Evolutionary conservation across 2,329 filamentous ascomycete species (phyloP).

Genomic region (Claviceps lovelessii): DNA sequence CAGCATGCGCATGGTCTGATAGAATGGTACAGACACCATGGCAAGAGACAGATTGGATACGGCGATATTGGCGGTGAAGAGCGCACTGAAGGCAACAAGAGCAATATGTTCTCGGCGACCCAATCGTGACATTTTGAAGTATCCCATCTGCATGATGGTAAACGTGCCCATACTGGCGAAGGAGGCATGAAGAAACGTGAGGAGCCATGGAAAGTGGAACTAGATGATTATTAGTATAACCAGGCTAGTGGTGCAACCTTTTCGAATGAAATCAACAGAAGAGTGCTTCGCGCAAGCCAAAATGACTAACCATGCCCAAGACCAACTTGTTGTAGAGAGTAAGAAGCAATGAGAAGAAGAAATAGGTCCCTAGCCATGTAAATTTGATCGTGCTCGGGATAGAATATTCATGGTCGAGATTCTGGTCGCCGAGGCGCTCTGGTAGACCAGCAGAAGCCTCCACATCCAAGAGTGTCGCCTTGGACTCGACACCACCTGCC

Average conservation of each 20-base stretch:
- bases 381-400: slow-evolving; percentile 32
- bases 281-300: not conserved
- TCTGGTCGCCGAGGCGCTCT: slow-evolving; percentile 18
- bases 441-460: slow-evolving; percentile 17
- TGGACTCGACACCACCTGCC: slow-evolving; percentile 18
- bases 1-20: slow-evolving; percentile 49
- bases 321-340: slow-evolving; percentile 48
- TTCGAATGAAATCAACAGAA: not conserved
- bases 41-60: slow-evolving; percentile 48
- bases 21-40: slow-evolving; percentile 51
- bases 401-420: slow-evolving; percentile 31
- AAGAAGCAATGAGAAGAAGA: slow-evolving; percentile 32
- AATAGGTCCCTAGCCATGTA: slow-evolving; percentile 36
- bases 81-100: slow-evolving; percentile 43
- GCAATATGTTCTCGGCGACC: slow-evolving; percentile 37
- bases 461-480: slow-evolving; percentile 17
- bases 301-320: slow-evolving; percentile 31
- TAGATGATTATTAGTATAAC: slow-evolving; percentile 12
- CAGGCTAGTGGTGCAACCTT: not conserved
- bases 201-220: slow-evolving; percentile 46
- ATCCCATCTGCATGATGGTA: slow-evolving; percentile 34
- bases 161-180: slow-evolving; percentile 43
- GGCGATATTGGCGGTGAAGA: slow-evolving; percentile 50
- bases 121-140: slow-evolving; percentile 38
- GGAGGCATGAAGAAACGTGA: slow-evolving; percentile 44